Base-by-base conservation (phyloP, 1,284 basidiomycete species). In the Malassezia furfur region DNA sequence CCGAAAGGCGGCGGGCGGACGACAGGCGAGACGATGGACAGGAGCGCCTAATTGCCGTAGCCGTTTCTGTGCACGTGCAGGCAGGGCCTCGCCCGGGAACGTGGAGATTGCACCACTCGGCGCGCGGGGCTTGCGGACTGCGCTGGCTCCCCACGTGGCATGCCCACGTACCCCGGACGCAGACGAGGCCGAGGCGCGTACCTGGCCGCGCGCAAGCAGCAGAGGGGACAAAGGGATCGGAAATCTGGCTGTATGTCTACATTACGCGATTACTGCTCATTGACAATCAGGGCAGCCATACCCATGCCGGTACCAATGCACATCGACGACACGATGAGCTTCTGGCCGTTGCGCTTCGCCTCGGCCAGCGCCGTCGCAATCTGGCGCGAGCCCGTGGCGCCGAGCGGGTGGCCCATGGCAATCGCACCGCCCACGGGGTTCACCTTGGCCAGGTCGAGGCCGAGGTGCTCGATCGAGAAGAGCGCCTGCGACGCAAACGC, bases 261-360 rank as follows among this genome's bases (percentile, higher is more conserved):
- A 43, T 22, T 4, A 28, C 25, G 25, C 25, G 7, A 28, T 48
- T 63, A 68, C 56, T 74, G 67, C 63, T 89, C 87, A 66, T 86
- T 88, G 21, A 90, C 83, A 62, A 90, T 85, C 52, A 90, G 80
- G 3, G 83, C 82, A 9, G 87, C 88, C 37, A 86, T 86, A 15
- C 88, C 88, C 87, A 90, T 89, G 15, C 65, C 87, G 64, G 84
- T 86, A 28, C 88, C 89, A 48, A 91, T 79, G 70, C 88, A 91
- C 89, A 91, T 91, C 59, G 84, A 86, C 0, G 87, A 77, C 68
- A 84, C 85, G 36, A 55, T 48, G 32, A 54, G n/a, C 56, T 81
- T 79, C 37, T 80, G 81, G 56, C 84, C 80, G 56, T 79, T 80
- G 36, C 87, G 79, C 66, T 82, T 82, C 41, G 89, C 80, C 72